Evolutionary conservation across 106 monocot genomes (phyloP), one percentile per base, ranked within the genome.

Genomic region (Platanthera zijinensis): DNA sequence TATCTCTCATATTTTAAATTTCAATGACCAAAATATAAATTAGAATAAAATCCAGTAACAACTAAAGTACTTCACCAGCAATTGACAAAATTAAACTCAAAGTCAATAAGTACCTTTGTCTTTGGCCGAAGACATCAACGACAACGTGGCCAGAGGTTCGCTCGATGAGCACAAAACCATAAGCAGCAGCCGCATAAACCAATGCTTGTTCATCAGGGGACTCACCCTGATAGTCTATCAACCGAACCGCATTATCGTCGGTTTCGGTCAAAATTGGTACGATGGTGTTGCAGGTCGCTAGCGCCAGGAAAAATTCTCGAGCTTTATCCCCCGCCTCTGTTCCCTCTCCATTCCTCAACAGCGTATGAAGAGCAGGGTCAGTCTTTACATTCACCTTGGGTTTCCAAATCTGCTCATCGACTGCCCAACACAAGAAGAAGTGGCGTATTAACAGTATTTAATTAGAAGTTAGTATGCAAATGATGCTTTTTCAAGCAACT

Each of bases 201-300:
- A 87, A 52, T 61, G 87, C 87, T 56, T 87, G 87, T 63, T 87
- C 87, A 71, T 87, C 87, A 18, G 87, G 87, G 7, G 87, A 87
- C 72, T 87, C 87, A 2, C 87, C 87, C 54, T 87, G 87, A 51
- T 87, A 87, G 72, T 87, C 87, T 61, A 87, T 78, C 50, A 84
- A 57, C 75, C 71, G 73, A 69, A 72, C 22, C n/a, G 75, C 3
- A 0, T 71, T 57, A 62, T 87, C 83, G 6, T 75, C 5, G 10
- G 87, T 81, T 21, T 81, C 83, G 1, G 67, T 25, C 10, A 84
- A 13, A 4, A 75, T 50, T 0, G 87, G 87, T 48, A 87, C 83
- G 21, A 87, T 79, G 18, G 87, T 87, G 48, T 81, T 87, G 78
- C 87, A 87, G 62, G 84, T 78, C 0, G 87, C 74, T 21, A 87